Base-by-base conservation (phyloP, 495 filamentous ascomycete genomes). In the Oidiodendron maius region DNA sequence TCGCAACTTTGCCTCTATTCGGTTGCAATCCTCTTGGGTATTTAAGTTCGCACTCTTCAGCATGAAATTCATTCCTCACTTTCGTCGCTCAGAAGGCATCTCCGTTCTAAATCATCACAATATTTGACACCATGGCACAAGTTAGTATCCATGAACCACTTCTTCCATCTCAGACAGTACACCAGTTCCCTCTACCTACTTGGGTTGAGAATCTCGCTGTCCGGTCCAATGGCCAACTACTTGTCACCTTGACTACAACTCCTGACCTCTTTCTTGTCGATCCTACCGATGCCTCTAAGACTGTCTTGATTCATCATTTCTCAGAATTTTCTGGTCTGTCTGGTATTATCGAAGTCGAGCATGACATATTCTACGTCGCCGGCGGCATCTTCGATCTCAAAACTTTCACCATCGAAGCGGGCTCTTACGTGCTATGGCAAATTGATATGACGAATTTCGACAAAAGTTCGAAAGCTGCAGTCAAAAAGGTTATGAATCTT, bases 181-280 rank as follows among this genome's bases (percentile, higher is more conserved):
- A 56, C 44, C 46, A 54, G 39, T 54, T 61, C 36, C 55, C 68
- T 41, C 39, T 55, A 8, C 61, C 53, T 0, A 59, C 58, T 2
- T 64, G 60, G 56, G 51, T 72, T 47, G 71, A 75, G 36, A 74
- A 74, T 57, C 61, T 72, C 36, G 64, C 62, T 28, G 60, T 73
- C 35, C 70, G 70, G 11, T 54, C 67, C 2, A 72, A 76, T 53
- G 67, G 71, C 42, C 49, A 69, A 18, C 57, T 76, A 1, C 61
- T 76, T 21, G 44, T 71, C 23, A 75, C 69, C 11, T 55, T 63
- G 9, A 60, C 68, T 11, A 51, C 41, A 4, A 38, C 63, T 23
- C 52, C 50, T 4, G 48, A 65, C 59, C 3, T 61, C 50, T 9
- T 49, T 65, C 46, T 67, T 51, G 40, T 63, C 57, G 18, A 46